phyloP scores from a whole-genome alignment of 768 basidiomycete species.

The Suillus lakei region DNA sequence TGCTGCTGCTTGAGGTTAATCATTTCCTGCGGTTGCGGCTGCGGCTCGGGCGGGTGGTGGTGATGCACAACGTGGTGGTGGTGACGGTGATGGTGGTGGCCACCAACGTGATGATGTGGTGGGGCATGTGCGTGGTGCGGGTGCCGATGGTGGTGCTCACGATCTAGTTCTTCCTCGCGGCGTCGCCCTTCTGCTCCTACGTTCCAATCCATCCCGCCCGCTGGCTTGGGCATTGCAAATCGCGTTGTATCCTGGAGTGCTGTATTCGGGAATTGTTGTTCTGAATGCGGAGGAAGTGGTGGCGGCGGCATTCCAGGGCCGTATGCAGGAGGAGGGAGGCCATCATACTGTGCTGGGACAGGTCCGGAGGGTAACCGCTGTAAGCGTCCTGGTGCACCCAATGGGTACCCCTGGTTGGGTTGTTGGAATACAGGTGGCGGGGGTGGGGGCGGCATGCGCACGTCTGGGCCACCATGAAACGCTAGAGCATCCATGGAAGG shows the following conservation, averaged over 20 bases:
- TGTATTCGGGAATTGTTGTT: slow-evolving; percentile 2
- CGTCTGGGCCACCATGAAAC: slow-evolving; percentile 26
- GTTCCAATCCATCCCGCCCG: slow-evolving; percentile 35
- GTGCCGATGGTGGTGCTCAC: slow-evolving; percentile 40
- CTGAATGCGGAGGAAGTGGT: background rate
- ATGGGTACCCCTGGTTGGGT: slow-evolving; percentile 7
- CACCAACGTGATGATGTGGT: slow-evolving; percentile 29
- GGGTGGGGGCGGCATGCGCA: slow-evolving; percentile 8
- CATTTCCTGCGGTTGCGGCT: slow-evolving; percentile 28
- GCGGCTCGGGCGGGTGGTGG: slow-evolving; percentile 44
- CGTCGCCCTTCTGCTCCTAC: slow-evolving; percentile 39
- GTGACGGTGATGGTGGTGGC: slow-evolving; percentile 51
- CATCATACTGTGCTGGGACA: slow-evolving; percentile 6
- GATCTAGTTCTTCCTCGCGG: slow-evolving; percentile 40
- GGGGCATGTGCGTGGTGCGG: slow-evolving; percentile 33
- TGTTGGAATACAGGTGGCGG: slow-evolving; percentile 9
- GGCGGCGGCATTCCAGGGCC: slow-evolving; percentile 8
- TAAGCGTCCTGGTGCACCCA: slow-evolving; percentile 5
- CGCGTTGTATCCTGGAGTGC: slow-evolving; percentile 5
- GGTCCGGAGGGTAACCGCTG: slow-evolving; percentile 4
- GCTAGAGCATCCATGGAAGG: slow-evolving; percentile 13
- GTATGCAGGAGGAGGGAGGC: slow-evolving; percentile 1
- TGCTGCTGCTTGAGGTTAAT: slow-evolving; percentile 31
- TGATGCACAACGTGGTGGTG: slow-evolving; percentile 54
- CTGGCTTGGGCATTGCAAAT: slow-evolving; percentile 30